Evolutionary conservation across 129 eudicot genomes (phyloP).

Genomic region (Flaveria sonorensis): DNA sequence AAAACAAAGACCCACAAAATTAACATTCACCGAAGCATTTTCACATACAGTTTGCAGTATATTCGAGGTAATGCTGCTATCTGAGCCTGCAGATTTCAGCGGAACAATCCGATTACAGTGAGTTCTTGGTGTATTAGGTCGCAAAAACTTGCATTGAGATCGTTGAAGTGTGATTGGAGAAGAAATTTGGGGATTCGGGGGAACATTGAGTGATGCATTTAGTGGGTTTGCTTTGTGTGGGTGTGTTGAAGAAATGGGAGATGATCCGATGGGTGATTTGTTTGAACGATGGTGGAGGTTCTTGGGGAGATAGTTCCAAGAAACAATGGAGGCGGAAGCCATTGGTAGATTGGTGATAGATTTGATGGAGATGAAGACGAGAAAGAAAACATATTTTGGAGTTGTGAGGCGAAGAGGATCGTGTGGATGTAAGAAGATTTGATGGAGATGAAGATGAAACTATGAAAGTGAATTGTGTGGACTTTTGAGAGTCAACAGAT

Average conservation of each 20-base stretch:
- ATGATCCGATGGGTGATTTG: slow-evolving; percentile 17
- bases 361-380: slow-evolving; percentile 20
- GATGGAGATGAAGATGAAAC: slow-evolving; percentile 30
- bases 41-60: slow-evolving; percentile 2
- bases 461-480: slow-evolving; percentile 24
- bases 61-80: slow-evolving; percentile 22
- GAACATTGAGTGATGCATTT: slow-evolving; percentile 17
- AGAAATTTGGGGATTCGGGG: slow-evolving; percentile 27
- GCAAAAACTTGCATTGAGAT: slow-evolving; percentile 40
- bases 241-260: slow-evolving; percentile 23
- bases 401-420: slow-evolving; percentile 32
- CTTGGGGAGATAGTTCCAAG: slow-evolving; percentile 36
- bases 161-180: slow-evolving; percentile 29
- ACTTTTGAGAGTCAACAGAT: slow-evolving; percentile 14
- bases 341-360: slow-evolving; percentile 36
- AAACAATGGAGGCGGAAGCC: slow-evolving; percentile 57
- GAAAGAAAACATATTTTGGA: slow-evolving; percentile 35
- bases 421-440: slow-evolving; percentile 73
- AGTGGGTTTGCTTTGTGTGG: slow-evolving; percentile 22
- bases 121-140: slow-evolving; percentile 27
- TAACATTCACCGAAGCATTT: neutral
- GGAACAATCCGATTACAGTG: slow-evolving; percentile 37
- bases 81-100: slow-evolving; percentile 53
- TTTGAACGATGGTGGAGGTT: slow-evolving; percentile 29
- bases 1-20: neutral